Conservation (phyloP, 805 yeast species). For the Cyberlindnera maritima region DNA sequence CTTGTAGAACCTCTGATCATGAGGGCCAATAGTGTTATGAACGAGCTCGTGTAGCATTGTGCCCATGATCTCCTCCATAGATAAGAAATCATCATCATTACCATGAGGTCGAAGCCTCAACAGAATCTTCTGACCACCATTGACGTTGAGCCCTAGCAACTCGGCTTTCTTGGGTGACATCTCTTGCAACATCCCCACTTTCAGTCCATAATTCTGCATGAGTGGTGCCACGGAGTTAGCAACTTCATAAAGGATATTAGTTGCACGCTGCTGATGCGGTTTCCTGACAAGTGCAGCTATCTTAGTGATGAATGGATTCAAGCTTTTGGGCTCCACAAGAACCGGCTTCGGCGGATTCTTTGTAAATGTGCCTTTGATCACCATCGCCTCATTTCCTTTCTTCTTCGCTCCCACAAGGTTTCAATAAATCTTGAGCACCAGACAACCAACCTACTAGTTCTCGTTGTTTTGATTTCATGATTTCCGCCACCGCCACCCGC, state of each 20-base stretch:
- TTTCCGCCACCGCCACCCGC: too few species aligned
- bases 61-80: constrained; percentile 66
- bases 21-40: constrained; percentile 80
- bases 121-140: constrained; percentile 69
- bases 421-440: too few species aligned
- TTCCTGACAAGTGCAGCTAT: constrained; percentile 48
- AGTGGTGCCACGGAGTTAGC: constrained; percentile 75
- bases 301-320: constrained; percentile 28
- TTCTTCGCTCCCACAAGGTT: background rate
- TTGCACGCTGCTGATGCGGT: constrained; percentile 47
- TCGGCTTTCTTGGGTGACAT: constrained; percentile 70
- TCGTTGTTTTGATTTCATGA: too few species aligned
- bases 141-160: constrained; percentile 80
- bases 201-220: constrained; percentile 63
- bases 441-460: too few species aligned
- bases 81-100: constrained; percentile 52
- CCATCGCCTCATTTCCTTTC: constrained; percentile 14
- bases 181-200: constrained; percentile 69
- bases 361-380: constrained; percentile 20
- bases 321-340: constrained; percentile 25
- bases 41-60: constrained; percentile 87
- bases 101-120: constrained; percentile 63
- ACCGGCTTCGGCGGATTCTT: constrained; percentile 14
- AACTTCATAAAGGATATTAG: constrained; percentile 60
- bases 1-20: constrained; percentile 66